Base-by-base conservation (phyloP, 176 grass and related monocot genomes). In the Oryza meridionalis region DNA sequence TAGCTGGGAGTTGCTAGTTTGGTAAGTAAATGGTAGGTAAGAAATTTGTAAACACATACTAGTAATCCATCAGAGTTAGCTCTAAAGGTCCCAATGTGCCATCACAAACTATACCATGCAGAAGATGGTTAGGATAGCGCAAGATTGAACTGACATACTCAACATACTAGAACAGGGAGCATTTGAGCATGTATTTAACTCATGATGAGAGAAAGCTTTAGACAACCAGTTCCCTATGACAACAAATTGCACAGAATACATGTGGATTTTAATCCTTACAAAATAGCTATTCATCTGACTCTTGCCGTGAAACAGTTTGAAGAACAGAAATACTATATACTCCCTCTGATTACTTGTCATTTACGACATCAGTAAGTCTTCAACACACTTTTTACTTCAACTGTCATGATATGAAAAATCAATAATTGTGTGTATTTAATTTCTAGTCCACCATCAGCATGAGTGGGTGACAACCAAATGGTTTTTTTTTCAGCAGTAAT, bases 1-100 rank as follows among this genome's bases (percentile, higher is more conserved):
- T 47, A 65, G 16, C 70, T 50, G 46, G 66, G 21, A 64, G 29
- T 66, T 78, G 67, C 58, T 82, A 21, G 64, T 37, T 27, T 62
- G 85, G 77, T 61, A 69, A 33, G 33, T 33, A 50, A 13, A 25
- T 33, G 25, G 63, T 53, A 49, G 37, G 32, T 62, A 40, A 79
- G 19, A 73, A 75, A 49, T 70, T n/a, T 65, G 53, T 50, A 47
- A 43, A 43, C 63, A 46, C 69, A 50, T 65, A 59, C 59, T 25
- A 31, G 9, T 62, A 65, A 79, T 73, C 47, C 62, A 38, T 55
- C 51, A 19, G 15, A 59, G 10, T 44, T 80, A 45, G 17, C 21
- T 32, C 17, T 80, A 69, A 69, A 24, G 42, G 8, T 37, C 6
- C 19, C 17, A 58, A 58, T 58, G 53, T 58, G 19, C 53, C 19